Evolutionary conservation across 192 early-diverging fungal genomes (phyloP).

Genomic region (Coemansia interrupta): DNA sequence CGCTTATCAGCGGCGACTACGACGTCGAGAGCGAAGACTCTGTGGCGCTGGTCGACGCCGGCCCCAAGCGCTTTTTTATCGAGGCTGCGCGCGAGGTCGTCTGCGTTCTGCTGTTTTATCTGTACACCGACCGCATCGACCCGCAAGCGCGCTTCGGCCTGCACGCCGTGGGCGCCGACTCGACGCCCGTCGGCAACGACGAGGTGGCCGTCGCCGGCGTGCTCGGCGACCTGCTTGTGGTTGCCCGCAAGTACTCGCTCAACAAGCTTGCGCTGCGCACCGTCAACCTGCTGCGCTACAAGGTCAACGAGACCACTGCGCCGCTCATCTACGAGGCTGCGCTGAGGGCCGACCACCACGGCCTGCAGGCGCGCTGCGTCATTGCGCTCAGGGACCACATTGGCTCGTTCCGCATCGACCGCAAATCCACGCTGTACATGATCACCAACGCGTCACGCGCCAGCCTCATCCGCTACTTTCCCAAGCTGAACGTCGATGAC

Average conservation of each 20-base stretch:
- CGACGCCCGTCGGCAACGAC: slow-evolving; percentile 16
- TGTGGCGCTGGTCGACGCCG: slow-evolving; percentile 16
- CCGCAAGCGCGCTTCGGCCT: slow-evolving; percentile 66
- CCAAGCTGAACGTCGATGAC: slow-evolving; percentile 23
- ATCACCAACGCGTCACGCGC: slow-evolving; percentile 30
- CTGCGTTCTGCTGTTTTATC: slow-evolving; percentile 62
- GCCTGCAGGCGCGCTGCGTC: slow-evolving; percentile 57
- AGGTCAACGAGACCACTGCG: slow-evolving; percentile 60
- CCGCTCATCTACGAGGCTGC: slow-evolving; percentile 66
- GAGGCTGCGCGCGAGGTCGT: slow-evolving; percentile 55
- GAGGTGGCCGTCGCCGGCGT: slow-evolving; percentile 39
- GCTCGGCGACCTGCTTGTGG: slow-evolving; percentile 59
- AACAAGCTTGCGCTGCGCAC: slow-evolving; percentile 57
- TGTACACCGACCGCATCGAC: slow-evolving; percentile 66
- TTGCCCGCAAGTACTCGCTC: slow-evolving; percentile 63
- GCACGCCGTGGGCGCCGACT: slow-evolving; percentile 25
- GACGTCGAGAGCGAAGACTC: slow-evolving; percentile 13
- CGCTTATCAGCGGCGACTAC: slow-evolving; percentile 28
- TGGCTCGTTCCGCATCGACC: slow-evolving; percentile 22
- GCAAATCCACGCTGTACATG: slow-evolving; percentile 36
- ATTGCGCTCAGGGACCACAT: slow-evolving; percentile 34
- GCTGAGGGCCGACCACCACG: slow-evolving; percentile 62
- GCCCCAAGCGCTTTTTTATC: slow-evolving; percentile 31
- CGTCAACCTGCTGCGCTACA: slow-evolving; percentile 61
- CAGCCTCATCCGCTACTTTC: slow-evolving; percentile 38